These are phyloP conservation scores for Melampsora larici-populina DNA, from an alignment of 1,284 basidiomycete species.

Conservation along the genomic window DNA sequence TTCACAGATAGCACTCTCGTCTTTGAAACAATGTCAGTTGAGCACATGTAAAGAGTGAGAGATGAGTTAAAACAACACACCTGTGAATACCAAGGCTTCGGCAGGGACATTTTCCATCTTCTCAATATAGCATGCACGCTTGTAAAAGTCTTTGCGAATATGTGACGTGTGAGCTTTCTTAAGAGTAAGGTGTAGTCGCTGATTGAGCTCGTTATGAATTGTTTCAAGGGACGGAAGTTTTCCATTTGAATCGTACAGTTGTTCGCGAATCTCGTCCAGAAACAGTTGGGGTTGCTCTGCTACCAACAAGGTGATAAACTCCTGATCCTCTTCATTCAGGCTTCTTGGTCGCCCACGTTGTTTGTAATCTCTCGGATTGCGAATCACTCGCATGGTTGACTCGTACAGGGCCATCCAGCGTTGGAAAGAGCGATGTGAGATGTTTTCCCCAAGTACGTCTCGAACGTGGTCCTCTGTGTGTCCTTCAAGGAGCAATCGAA, in stretches of 20 bases:
- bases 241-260: neutral
- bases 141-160: neutral
- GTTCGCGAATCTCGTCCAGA: conserved; percentile 7
- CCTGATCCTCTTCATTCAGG: neutral
- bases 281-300: neutral
- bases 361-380: neutral
- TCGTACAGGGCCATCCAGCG: neutral
- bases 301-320: conserved; percentile 3
- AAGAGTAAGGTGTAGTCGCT: neutral
- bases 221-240: neutral
- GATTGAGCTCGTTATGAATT: neutral
- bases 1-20: conserved; percentile 1
- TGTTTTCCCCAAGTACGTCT: too few relatives aligned
- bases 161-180: neutral
- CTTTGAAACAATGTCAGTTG: too few relatives aligned
- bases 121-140: neutral
- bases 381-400: neutral
- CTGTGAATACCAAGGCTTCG: conserved; percentile 6
- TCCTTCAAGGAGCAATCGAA: too few relatives aligned
- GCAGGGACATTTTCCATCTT: neutral
- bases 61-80: neutral
- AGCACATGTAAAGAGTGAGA: neutral
- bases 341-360: neutral
- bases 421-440: too few relatives aligned
- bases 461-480: too few relatives aligned